phyloP scores from a whole-genome alignment of 805 yeast genomes.

The Wickerhamiella galacta region DNA sequence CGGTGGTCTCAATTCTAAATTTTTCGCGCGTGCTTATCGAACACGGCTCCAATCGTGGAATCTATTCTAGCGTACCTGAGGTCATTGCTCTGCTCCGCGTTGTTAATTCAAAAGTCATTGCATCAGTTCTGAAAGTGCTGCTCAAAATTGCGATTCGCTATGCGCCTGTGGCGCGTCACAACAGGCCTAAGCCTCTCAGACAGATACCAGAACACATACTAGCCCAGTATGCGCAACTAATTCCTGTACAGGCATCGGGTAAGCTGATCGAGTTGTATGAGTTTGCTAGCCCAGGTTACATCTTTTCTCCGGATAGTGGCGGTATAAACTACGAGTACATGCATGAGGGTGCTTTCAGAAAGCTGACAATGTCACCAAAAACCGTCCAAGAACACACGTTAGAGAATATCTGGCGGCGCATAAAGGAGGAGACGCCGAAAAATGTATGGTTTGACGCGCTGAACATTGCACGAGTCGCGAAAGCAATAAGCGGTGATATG shows the following conservation, averaged over 20 bases:
- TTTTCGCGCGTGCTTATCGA: constrained; percentile 51
- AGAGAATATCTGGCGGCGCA: too few species aligned
- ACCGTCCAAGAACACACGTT: too few species aligned
- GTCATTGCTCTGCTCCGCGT: constrained; percentile 42
- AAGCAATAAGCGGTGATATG: neutral
- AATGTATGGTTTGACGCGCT: neutral
- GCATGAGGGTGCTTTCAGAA: too few species aligned
- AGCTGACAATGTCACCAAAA: too few species aligned
- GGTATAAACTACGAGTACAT: neutral
- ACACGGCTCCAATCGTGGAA: constrained; percentile 47
- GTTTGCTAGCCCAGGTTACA: neutral
- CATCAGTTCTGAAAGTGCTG: constrained; percentile 41
- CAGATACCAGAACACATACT: neutral
- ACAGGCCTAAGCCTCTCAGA: constrained; percentile 1
- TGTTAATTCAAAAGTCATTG: constrained; percentile 41
- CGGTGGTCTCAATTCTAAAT: constrained; percentile 36
- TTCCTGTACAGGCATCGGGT: neutral
- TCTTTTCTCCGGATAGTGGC: neutral
- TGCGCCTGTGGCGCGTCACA: neutral
- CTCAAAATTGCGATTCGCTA: constrained; percentile 3
- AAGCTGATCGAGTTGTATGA: neutral
- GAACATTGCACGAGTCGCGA: neutral
- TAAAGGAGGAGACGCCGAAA: too few species aligned
- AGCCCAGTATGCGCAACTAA: neutral
- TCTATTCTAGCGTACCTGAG: constrained; percentile 51